A percentile compares a stretch with the other conserved stretches of the same genome.
These are phyloP conservation scores for Pichia sp. DNA, from an alignment of 1,139 yeast species.

Conservation along the genomic window DNA sequence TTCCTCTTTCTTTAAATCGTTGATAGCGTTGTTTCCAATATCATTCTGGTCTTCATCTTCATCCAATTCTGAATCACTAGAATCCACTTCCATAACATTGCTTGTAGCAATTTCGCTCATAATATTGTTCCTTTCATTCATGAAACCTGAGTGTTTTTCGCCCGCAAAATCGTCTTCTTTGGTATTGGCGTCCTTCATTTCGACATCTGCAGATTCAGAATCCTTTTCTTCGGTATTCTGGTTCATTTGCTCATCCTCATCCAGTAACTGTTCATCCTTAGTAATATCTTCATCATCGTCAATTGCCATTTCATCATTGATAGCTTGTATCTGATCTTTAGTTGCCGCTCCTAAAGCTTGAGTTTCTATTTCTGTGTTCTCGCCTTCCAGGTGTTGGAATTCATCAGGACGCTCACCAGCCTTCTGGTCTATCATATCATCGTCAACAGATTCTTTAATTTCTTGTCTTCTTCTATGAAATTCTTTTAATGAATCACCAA, in stretches of 20 bases:
- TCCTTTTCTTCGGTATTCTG: conserved; percentile 18
- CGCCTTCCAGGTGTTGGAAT: conserved; percentile 88
- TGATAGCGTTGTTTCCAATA: conserved; percentile 31
- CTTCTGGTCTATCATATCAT: conserved; percentile 44
- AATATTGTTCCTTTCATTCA: conserved; percentile 43
- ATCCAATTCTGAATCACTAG: conserved; percentile 33
- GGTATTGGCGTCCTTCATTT: conserved; percentile 25
- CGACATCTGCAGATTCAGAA: conserved; percentile 19
- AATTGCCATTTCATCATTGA: conserved; percentile 82
- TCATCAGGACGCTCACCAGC: conserved; percentile 76
- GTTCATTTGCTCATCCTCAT: conserved; percentile 27
- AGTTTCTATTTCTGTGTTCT: conserved; percentile 66
- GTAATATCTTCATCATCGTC: conserved; percentile 56
- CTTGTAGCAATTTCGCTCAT: conserved; percentile 26
- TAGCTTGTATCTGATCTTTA: conserved; percentile 69
- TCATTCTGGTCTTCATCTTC: conserved; percentile 36
- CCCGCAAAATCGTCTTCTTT: conserved; percentile 47
- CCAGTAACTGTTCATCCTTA: conserved; percentile 16
- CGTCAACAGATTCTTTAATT: conserved; percentile 57
- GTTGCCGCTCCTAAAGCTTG: conserved; percentile 93
- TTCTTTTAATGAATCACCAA: conserved; percentile 88
- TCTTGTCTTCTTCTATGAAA: conserved; percentile 89
- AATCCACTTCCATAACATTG: conserved; percentile 32
- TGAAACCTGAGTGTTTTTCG: conserved; percentile 48
- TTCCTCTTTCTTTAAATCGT: not conserved